Base-by-base conservation (phyloP, 1,139 yeast species). In the Yueomyces sp. region DNA sequence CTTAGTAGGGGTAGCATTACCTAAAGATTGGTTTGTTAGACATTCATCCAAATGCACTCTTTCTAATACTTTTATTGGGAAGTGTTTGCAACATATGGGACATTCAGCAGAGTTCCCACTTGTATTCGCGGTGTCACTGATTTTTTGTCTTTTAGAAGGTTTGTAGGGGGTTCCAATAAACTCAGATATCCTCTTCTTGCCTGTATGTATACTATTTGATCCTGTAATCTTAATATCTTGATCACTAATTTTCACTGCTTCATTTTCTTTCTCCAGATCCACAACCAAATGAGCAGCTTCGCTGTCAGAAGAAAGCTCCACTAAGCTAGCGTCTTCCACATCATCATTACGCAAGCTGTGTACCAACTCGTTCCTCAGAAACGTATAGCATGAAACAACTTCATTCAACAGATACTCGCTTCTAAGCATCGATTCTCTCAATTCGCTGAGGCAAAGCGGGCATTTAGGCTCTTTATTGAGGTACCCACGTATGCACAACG, bases 401-500 rank as follows among this genome's bases (percentile, higher is more conserved):
- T 85, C 94, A 54, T 83, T 95, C 38, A 87, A 63, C n/a, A 81
- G 65, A 30, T 76, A 70, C 43, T 81, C 85, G 51, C 83, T 73
- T 49, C 80, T 70, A 42, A 89, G 63, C 51, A 76, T 75, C 44
- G 89, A 78, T 51, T 85, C 93, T 54, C 77, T 74, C 28, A 81
- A 75, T 51, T 78, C 85, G 9, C 73, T 67, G 36, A 81, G 72
- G 60, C 98, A 91, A 41, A 84, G 64, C 0, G 97, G 97, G 57
- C 97, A 91, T 45, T 72, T 66, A 36, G 73, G 72, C 35, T 75
- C 76, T 38, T 64, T 65, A 27, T 77, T 67, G 39, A 89, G 63
- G 48, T 81, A 77, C 49, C 82, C 75, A 47, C 96, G 70, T 35
- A 91, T 84, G 59, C 98, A 91, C 27, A 81, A 71, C 1, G 96